Conservation (phyloP, 148 eudicot genomes). For the Salicornia ramosissima region DNA sequence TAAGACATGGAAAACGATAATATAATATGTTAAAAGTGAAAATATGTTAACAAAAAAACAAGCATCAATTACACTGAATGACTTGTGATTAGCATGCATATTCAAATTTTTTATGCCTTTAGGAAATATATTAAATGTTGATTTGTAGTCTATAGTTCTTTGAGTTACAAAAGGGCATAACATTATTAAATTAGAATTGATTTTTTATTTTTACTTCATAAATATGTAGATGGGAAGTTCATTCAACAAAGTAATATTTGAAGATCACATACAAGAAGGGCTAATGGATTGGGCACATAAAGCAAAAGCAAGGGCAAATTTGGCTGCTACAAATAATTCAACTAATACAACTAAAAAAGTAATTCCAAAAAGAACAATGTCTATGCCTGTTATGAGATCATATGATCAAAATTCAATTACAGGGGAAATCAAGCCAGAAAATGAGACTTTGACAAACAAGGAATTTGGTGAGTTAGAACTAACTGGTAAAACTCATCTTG, state of each 20-base stretch:
- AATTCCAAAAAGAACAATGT: constrained; percentile 12
- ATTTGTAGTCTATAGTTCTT: no score
- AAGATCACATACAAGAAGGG: constrained; percentile 28
- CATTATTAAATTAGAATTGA: no score
- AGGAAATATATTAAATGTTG: no score
- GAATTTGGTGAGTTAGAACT: neutral
- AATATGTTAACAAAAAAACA: no score
- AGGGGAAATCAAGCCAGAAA: constrained; percentile 8
- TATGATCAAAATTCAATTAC: neutral
- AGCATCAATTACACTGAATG: no score
- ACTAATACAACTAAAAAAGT: neutral
- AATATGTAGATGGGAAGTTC: constrained; percentile 28
- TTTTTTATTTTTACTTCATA: no score
- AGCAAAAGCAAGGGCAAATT: constrained; percentile 11
- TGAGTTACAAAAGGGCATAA: no score
- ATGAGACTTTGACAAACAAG: neutral
- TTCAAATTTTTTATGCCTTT: no score
- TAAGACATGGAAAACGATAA: no score
- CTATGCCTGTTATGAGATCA: constrained; percentile 19
- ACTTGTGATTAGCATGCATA: no score
- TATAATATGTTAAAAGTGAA: no score
- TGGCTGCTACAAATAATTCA: neutral
- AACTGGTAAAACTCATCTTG: neutral
- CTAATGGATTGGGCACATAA: constrained; percentile 29
- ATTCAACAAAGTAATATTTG: constrained; percentile 31